Base-by-base conservation (phyloP, 306 rosid species). In the Lotus japonicus region DNA sequence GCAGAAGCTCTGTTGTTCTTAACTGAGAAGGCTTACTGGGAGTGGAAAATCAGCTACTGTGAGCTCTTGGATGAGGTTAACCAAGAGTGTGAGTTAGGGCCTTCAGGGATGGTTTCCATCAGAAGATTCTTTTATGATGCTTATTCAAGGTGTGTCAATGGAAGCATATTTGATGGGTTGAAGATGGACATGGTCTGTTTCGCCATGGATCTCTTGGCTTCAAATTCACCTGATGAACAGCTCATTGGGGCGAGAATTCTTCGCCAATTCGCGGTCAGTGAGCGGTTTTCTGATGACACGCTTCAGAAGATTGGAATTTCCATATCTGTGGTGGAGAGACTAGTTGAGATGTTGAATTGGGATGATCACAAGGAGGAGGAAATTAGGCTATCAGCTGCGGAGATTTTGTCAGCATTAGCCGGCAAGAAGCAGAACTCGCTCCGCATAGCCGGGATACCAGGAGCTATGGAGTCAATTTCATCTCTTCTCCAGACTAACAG, bases 291-390 rank as follows among this genome's bases (percentile, higher is more conserved):
- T 0, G 77, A 88, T 64, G 97, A 95, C 38, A 90, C 99, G 0
- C 83, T 95, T 44, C 97, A 88, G 68, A 95, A 90, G 86, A 84
- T 95, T 48, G 99, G 99, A 54, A 68, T 87, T 58, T 79, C 86
- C 19, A 57, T 90, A 44, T 50, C 82, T 4, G 85, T 83, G 46
- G 85, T 95, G 10, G 99, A 95, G 70, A 83, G 96, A 41, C 71
- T 95, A 50, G 97, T 95, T 50, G 99, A 90, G 88, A 90, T 95
- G 86, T 73, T 95, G 83, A 95, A 95, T 78, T 90, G 97, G 99
- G 87, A 83, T 54, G 95, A 87, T 45, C 84, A 68, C 43, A 80
- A 85, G 71, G 97, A 95, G 72, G 92, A 90, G 74, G 99, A 88
- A 65, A 82, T 86, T 46, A 83, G 99, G 82, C 64, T 68, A 18